A percentile compares a stretch with the other conserved stretches of the same genome.
phyloP scores from a whole-genome alignment of 768 basidiomycete genomes.

The Boletus vermiculosoides region DNA sequence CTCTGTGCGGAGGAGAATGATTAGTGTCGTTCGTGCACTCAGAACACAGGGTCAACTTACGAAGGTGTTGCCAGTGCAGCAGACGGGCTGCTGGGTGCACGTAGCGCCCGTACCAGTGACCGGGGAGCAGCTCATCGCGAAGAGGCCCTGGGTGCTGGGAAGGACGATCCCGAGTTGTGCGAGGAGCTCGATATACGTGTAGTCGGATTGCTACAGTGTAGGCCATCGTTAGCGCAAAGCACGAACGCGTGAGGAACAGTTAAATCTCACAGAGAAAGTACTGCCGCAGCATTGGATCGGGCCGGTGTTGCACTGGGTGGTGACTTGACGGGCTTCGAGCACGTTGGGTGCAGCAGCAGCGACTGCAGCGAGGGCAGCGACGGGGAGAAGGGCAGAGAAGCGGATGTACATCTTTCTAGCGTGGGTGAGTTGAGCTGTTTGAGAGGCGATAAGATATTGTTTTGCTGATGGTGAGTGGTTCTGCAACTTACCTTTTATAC shows the following conservation, averaged over 20 bases:
- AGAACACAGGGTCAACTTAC: too few relatives aligned
- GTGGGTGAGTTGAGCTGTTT: background rate
- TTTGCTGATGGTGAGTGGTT: too few relatives aligned
- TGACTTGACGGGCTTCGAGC: background rate
- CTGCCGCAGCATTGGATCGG: slow-evolving; percentile 7
- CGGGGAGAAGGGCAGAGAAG: slow-evolving; percentile 3
- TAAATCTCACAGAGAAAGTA: background rate
- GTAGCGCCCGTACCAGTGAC: too few relatives aligned
- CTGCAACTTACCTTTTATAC: too few relatives aligned
- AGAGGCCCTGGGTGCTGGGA: too few relatives aligned
- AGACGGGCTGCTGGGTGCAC: too few relatives aligned
- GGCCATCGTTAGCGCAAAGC: background rate
- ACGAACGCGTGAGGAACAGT: too few relatives aligned
- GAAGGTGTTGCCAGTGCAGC: too few relatives aligned
- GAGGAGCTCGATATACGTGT: background rate
- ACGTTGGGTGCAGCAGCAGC: slow-evolving; percentile 3
- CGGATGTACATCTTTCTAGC: slow-evolving; percentile 1
- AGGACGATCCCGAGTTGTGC: background rate
- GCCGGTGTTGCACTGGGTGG: background rate
- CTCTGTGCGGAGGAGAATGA: too few relatives aligned
- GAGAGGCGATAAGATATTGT: too few relatives aligned
- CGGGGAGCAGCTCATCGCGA: too few relatives aligned
- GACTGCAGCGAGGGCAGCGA: background rate
- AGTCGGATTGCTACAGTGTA: background rate
- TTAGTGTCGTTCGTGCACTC: too few relatives aligned